Percentiles rank a stretch among this genome's conserved stretches.
Conservation (phyloP, 257 asterid genomes). For the Catharanthus roseus region DNA sequence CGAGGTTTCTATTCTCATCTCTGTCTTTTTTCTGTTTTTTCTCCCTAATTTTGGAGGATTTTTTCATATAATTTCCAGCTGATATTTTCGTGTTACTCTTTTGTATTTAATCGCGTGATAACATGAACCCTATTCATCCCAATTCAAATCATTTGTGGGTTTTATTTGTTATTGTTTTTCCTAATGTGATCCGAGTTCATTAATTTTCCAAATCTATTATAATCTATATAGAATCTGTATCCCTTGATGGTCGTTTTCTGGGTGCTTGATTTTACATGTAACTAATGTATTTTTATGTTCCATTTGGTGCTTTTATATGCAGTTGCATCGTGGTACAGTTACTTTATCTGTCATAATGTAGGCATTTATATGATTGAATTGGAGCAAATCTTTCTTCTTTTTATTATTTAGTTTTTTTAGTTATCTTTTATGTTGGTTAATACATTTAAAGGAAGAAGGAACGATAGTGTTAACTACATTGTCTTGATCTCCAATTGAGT, state of each 20-base stretch:
- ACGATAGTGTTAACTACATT: background rate
- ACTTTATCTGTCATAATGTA: background rate
- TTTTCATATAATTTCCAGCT: background rate
- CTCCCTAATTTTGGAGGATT: too few relatives aligned
- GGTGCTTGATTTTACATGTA: conserved; percentile 1
- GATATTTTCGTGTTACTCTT: background rate
- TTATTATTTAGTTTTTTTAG: too few relatives aligned
- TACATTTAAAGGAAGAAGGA: background rate
- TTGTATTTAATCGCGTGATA: background rate
- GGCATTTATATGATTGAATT: background rate
- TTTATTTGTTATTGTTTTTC: background rate
- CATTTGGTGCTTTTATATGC: background rate
- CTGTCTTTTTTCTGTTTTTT: background rate
- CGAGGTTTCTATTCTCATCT: conserved; percentile 1
- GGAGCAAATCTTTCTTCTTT: background rate
- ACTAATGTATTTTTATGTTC: background rate
- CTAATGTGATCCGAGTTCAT: background rate
- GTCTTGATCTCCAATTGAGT: background rate
- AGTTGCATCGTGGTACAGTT: background rate
- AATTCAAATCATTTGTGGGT: conserved; percentile 15
- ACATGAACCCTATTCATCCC: background rate
- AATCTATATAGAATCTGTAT: background rate
- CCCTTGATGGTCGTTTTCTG: background rate
- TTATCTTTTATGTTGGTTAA: too few relatives aligned
- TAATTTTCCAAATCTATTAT: background rate